Percentiles rank a stretch among this genome's conserved stretches.
These are phyloP conservation scores for Cyberlindnera maritima DNA, from an alignment of 805 yeast genomes.

Conservation along the genomic window DNA sequence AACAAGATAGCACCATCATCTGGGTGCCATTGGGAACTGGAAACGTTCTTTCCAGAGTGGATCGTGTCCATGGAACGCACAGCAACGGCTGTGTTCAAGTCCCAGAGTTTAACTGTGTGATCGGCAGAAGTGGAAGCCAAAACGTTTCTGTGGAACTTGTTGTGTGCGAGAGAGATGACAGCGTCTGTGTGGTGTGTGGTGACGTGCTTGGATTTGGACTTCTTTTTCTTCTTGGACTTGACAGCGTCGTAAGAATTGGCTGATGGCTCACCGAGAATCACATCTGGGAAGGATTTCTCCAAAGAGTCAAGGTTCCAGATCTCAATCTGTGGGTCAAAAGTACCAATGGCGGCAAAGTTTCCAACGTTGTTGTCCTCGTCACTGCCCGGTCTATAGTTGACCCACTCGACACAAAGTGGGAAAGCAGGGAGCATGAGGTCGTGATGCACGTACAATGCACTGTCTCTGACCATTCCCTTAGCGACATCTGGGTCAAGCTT, in stretches of 20 bases:
- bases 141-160: slow-evolving; percentile 74
- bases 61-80: slow-evolving; percentile 71
- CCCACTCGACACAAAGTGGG: slow-evolving; percentile 96
- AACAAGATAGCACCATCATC: slow-evolving; percentile 64
- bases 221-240: slow-evolving; percentile 44
- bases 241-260: slow-evolving; percentile 22
- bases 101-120: slow-evolving; percentile 94
- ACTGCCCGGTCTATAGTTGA: slow-evolving; percentile 64
- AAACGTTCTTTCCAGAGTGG: slow-evolving; percentile 79
- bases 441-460: slow-evolving; percentile 87
- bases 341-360: slow-evolving; percentile 94
- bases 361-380: slow-evolving; percentile 54
- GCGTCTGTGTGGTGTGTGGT: slow-evolving; percentile 91
- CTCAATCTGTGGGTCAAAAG: slow-evolving; percentile 96
- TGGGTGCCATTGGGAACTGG: slow-evolving; percentile 84
- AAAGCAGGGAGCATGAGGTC: slow-evolving; percentile 96
- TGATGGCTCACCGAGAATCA: slow-evolving; percentile 79
- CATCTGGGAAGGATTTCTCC: slow-evolving; percentile 93
- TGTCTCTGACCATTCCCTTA: slow-evolving; percentile 67
- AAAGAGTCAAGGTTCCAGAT: slow-evolving; percentile 92
- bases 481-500: slow-evolving; percentile 70
- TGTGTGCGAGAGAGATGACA: slow-evolving; percentile 81
- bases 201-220: slow-evolving; percentile 46
- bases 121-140: slow-evolving; percentile 96
- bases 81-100: slow-evolving; percentile 68